Base-by-base conservation (phyloP, 2,329 filamentous ascomycete genomes). In the Hypoxylon sp. region DNA sequence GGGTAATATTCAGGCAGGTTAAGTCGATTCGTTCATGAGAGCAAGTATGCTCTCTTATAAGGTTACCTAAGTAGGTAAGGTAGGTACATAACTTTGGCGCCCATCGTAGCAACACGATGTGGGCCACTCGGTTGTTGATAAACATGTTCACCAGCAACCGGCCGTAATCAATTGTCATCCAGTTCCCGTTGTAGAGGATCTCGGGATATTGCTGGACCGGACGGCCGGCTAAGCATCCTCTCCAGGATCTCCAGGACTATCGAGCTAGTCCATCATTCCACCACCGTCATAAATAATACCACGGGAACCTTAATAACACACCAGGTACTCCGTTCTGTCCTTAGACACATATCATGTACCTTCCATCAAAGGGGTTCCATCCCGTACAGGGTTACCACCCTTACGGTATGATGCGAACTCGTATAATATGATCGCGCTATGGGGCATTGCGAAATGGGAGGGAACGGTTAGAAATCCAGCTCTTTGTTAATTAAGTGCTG, bases 11-110 rank as follows among this genome's bases (percentile, higher is more conserved):
- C 19, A 17, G 6, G 38, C 19, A 41, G 38, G 38, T 9, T 53
- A 41, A 2, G 38, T 46, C 5, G 21, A 43, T 14, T 23, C 5
- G 17, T 34, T 56, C 25, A 30, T 46, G 41, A 43, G 21, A 46
- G 53, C 28, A 19, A 21, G 5, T 28, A n/a, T 49, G 46, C 25
- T 30, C 23, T 6, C 17, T 34, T 5, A 2, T 13, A 21, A 19
- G 19, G 23, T 17, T 5, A 36, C 13, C 13, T 38, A 38, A 30
- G 25, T 21, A 13, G 10, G 52, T 56, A 53, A 46, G 21, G 32
- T 41, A 59, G 38, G 38, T 21, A 59, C 28, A 28, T 46, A 46
- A 19, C 4, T 21, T 48, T 11, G 28, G 25, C 38, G 21, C 53
- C 21, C 13, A 21, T 19, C 17, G 11, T 10, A 9, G 9, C 3